phyloP scores from a whole-genome alignment of 1,284 basidiomycete species.

The Hypsizygus ulmarius region DNA sequence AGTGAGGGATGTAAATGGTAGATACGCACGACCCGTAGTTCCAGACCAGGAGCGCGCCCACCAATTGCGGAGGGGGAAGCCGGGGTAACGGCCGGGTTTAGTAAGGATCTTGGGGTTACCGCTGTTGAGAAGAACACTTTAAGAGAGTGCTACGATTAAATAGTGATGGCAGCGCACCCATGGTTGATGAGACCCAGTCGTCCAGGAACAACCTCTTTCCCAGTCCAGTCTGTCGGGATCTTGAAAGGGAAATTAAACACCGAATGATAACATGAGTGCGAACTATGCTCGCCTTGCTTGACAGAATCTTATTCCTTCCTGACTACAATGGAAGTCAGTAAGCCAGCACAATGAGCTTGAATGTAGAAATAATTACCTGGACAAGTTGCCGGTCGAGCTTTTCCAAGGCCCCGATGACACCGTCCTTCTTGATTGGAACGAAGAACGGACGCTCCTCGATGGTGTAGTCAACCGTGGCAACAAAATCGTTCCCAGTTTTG shows the following conservation, averaged over 20 bases:
- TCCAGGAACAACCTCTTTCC: constrained; percentile 65
- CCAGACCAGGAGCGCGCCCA: constrained; percentile 72
- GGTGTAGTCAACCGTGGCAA: constrained; percentile 37
- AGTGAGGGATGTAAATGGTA: not conserved
- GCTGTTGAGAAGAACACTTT: constrained; percentile 28
- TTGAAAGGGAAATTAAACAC: constrained; percentile 24
- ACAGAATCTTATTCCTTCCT: constrained; percentile 46
- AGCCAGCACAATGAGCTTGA: not conserved
- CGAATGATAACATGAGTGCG: not conserved
- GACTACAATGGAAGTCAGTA: constrained; percentile 36
- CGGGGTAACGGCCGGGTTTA: constrained; percentile 71
- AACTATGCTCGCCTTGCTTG: constrained; percentile 39
- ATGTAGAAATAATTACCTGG: constrained; percentile 34
- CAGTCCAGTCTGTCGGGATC: constrained; percentile 65
- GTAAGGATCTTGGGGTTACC: constrained; percentile 72
- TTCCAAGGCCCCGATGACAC: constrained; percentile 61
- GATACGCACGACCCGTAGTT: constrained; percentile 58
- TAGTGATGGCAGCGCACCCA: constrained; percentile 31
- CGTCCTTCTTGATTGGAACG: constrained; percentile 60
- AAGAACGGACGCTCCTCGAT: constrained; percentile 61
- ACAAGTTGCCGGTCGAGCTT: constrained; percentile 60
- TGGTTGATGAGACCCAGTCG: constrained; percentile 70
- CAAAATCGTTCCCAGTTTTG: constrained; percentile 27
- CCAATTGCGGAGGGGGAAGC: constrained; percentile 75
- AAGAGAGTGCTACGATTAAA: not conserved